These are phyloP conservation scores for Blastobotrys indianensis DNA, from an alignment of 1,139 yeast genomes.

Conservation along the genomic window DNA sequence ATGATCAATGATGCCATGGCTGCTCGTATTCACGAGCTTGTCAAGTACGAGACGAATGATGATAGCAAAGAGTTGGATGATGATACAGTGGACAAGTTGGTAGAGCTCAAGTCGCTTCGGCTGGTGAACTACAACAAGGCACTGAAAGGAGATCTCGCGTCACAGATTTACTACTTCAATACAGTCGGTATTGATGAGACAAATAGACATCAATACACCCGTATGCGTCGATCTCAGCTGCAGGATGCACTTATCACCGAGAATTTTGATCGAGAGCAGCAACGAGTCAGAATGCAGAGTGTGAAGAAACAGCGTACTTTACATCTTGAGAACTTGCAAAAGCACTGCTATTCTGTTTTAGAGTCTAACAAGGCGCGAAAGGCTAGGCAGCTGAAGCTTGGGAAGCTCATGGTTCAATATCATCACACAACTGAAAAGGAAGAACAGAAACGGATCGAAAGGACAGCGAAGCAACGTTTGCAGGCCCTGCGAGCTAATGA, in stretches of 20 bases:
- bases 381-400: conserved; percentile 24
- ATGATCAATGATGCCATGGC: conserved; percentile 39
- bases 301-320: conserved; percentile 32
- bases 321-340: conserved; percentile 35
- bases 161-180: conserved; percentile 50
- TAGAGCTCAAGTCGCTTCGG: conserved; percentile 74
- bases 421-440: conserved; percentile 80
- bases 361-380: conserved; percentile 17
- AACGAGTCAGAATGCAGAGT: conserved; percentile 40
- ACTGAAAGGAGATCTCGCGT: conserved; percentile 64
- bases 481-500: conserved; percentile 95
- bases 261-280: conserved; percentile 53
- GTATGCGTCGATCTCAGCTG: conserved; percentile 60
- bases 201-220: conserved; percentile 34
- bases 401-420: conserved; percentile 46
- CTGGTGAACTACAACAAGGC: conserved; percentile 77
- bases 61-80: conserved; percentile 34
- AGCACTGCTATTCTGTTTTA: conserved; percentile 32
- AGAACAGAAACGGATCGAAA: conserved; percentile 79
- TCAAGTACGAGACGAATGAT: conserved; percentile 53
- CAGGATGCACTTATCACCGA: conserved; percentile 58
- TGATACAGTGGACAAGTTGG: conserved; percentile 33
- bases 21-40: conserved; percentile 62
- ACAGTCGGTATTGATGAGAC: conserved; percentile 36
- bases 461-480: conserved; percentile 93